Evolutionary conservation across 2,329 filamentous ascomycete genomes (phyloP), one percentile per base, ranked within the genome.

Genomic region (Penicillium sp.): DNA sequence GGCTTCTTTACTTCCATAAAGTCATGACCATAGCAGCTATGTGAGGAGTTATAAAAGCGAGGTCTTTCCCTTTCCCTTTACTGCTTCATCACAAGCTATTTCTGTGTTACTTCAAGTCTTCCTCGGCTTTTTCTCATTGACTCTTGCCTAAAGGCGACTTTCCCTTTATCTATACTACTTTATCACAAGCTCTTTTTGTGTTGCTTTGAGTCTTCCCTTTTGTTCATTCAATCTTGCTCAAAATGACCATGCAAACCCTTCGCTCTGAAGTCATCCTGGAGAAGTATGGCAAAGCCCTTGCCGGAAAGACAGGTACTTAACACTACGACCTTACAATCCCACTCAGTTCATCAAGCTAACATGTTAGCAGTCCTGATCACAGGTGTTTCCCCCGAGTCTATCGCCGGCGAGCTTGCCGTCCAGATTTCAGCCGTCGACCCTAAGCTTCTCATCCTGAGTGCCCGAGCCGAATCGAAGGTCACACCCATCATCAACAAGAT

Each of bases 351-450:
- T 5, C 4, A 12, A 13, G 15, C 44, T 35, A 20, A 38, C 7
- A 24, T 3, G 24, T 3, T 6, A 10, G n/a, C n/a, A 60, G 58
- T 63, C 9, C 42, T 63, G n/a, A 60, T 62, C 40, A 62, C 58
- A 8, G 61, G 60, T n/a, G 49, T 59, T 25, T 53, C 58, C 13
- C 24, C 51, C 20, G 44, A 59, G 9, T 59, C 60, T 29, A 63
- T 61, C 9, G 53, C 56, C n/a, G 59, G 59, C 23, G 55, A 63
- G 44, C 58, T 61, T 3, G 60, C 59, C 24, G 31, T 61, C 7
- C 57, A 54, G 23, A 49, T 64, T 4, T 41, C 57, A n/a, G 15
- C 47, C n/a, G 53, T 53, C n/a, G 15, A 54, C 24, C 61, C 61
- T 3, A 52, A 50, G 25, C 44, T 55, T 9, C 53, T 64, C 4